Conservation (phyloP, 2,329 filamentous ascomycete genomes). For the Cordyceps fumosorosea region DNA sequence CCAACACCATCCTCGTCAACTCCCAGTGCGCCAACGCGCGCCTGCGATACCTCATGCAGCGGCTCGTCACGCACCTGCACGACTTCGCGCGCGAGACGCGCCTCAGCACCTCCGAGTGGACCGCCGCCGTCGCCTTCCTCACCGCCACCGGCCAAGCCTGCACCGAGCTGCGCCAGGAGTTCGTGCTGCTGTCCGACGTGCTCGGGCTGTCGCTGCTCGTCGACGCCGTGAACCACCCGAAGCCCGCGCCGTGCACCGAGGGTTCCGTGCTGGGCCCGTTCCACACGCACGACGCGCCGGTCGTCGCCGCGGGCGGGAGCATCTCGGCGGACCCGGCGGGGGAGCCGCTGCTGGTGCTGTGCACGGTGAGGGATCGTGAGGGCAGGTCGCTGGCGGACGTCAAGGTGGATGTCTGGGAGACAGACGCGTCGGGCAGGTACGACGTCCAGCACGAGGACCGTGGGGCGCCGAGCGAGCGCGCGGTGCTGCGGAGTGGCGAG, state of each 20-base stretch:
- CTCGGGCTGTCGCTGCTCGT: slow-evolving; percentile 69
- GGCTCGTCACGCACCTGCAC: slow-evolving; percentile 66
- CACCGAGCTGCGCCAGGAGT: slow-evolving; percentile 66
- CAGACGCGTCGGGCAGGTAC: slow-evolving; percentile 66
- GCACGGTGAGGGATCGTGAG: slow-evolving; percentile 55
- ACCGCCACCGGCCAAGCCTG: slow-evolving; percentile 60
- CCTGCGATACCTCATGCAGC: slow-evolving; percentile 61
- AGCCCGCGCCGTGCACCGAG: slow-evolving; percentile 60
- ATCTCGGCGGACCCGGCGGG: slow-evolving; percentile 62
- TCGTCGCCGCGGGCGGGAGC: slow-evolving; percentile 41
- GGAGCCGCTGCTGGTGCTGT: slow-evolving; percentile 59
- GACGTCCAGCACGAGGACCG: slow-evolving; percentile 64
- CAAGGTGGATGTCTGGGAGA: slow-evolving; percentile 74
- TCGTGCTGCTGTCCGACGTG: slow-evolving; percentile 69
- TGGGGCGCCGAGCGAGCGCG: slow-evolving; percentile 31
- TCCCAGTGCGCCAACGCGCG: slow-evolving; percentile 55
- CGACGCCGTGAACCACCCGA: slow-evolving; percentile 71
- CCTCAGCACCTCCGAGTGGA: slow-evolving; percentile 67
- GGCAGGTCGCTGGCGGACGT: slow-evolving; percentile 55
- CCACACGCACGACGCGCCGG: slow-evolving; percentile 64
- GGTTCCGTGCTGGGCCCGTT: slow-evolving; percentile 77
- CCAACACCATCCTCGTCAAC: slow-evolving; percentile 65
- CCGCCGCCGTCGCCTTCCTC: slow-evolving; percentile 61
- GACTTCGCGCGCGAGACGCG: slow-evolving; percentile 71
- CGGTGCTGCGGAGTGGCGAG: slow-evolving; percentile 22